phyloP scores from a whole-genome alignment of 2,329 filamentous ascomycete genomes.

The Calonectria leucothoes region DNA sequence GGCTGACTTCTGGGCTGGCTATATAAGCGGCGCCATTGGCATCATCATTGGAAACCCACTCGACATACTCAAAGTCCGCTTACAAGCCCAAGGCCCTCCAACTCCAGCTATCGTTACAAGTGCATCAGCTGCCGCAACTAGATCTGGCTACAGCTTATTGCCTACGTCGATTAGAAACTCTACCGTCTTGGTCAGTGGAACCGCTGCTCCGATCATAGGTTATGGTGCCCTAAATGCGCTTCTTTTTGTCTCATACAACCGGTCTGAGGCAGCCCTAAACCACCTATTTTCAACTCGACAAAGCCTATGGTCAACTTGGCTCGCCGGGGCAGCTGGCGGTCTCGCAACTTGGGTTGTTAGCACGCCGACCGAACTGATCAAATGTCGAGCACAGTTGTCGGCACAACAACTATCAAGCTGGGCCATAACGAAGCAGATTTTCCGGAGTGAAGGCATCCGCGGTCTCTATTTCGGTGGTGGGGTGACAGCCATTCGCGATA shows the following conservation, averaged over 20 bases:
- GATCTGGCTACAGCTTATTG: slow-evolving; percentile 12
- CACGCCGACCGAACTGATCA: slow-evolving; percentile 90
- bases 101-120: slow-evolving; percentile 14
- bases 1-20: slow-evolving; percentile 94
- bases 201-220: slow-evolving; percentile 86
- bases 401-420: slow-evolving; percentile 65
- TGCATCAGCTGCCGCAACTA: slow-evolving; percentile 17
- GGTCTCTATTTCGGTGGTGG: slow-evolving; percentile 86
- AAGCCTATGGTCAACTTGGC: slow-evolving; percentile 76
- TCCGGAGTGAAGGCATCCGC: slow-evolving; percentile 66
- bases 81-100: slow-evolving; percentile 69
- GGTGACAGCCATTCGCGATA: slow-evolving; percentile 85
- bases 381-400: slow-evolving; percentile 84
- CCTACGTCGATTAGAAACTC: slow-evolving; percentile 40
- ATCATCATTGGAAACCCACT: slow-evolving; percentile 92
- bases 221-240: slow-evolving; percentile 93
- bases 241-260: slow-evolving; percentile 91
- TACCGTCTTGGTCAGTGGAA: slow-evolving; percentile 67
- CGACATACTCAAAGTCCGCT: slow-evolving; percentile 71
- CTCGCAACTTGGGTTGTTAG: slow-evolving; percentile 88
- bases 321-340: slow-evolving; percentile 84
- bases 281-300: slow-evolving; percentile 47
- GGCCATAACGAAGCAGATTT: slow-evolving; percentile 71
- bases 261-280: slow-evolving; percentile 75
- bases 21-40: slow-evolving; percentile 85